These are phyloP conservation scores for Aspergillus ellipticus DNA, from an alignment of 495 filamentous ascomycete species.

Conservation along the genomic window DNA sequence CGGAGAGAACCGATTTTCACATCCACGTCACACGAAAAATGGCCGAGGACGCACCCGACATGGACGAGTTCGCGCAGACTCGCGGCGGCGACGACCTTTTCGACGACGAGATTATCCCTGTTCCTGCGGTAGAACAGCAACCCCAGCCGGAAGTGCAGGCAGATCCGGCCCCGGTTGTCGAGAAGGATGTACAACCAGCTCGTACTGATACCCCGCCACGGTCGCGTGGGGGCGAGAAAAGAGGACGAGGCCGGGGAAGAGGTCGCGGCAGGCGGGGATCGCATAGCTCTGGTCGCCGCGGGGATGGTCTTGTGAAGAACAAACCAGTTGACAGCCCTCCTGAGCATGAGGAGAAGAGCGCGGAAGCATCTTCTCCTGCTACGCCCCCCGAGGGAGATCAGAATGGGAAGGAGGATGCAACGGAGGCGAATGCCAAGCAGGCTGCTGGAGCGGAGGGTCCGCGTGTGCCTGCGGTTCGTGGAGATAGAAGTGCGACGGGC, in stretches of 20 bases:
- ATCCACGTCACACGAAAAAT: slow-evolving; percentile 15
- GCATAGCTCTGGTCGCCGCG: slow-evolving; percentile 28
- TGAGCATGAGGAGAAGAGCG: slow-evolving; percentile 16
- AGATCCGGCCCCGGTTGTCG: slow-evolving; percentile 10
- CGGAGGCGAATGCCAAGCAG: slow-evolving; percentile 12
- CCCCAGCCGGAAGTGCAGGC: slow-evolving; percentile 17
- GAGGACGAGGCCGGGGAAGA: slow-evolving; percentile 35
- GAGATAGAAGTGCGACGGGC: slow-evolving; percentile 66
- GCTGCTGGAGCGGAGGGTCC: slow-evolving; percentile 26
- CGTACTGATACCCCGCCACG: slow-evolving; percentile 24
- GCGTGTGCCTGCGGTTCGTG: slow-evolving; percentile 56
- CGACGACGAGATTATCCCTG: slow-evolving; percentile 67
- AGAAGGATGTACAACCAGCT: slow-evolving; percentile 10
- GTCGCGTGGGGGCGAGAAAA: slow-evolving; percentile 33
- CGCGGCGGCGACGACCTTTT: slow-evolving; percentile 65
- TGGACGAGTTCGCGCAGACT: slow-evolving; percentile 61
- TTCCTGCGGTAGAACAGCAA: slow-evolving; percentile 40
- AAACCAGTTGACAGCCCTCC: slow-evolving; percentile 13
- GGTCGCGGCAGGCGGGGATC: slow-evolving; percentile 33
- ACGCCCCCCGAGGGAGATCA: slow-evolving; percentile 19
- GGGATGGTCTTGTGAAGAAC: slow-evolving; percentile 21
- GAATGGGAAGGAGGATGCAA: slow-evolving; percentile 20
- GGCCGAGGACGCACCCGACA: slow-evolving; percentile 19
- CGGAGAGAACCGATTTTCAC: background rate
- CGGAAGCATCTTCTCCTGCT: slow-evolving; percentile 11